These are phyloP conservation scores for Trichocomaceae sp. DNA, from an alignment of 2,329 filamentous ascomycete species.

Conservation along the genomic window DNA sequence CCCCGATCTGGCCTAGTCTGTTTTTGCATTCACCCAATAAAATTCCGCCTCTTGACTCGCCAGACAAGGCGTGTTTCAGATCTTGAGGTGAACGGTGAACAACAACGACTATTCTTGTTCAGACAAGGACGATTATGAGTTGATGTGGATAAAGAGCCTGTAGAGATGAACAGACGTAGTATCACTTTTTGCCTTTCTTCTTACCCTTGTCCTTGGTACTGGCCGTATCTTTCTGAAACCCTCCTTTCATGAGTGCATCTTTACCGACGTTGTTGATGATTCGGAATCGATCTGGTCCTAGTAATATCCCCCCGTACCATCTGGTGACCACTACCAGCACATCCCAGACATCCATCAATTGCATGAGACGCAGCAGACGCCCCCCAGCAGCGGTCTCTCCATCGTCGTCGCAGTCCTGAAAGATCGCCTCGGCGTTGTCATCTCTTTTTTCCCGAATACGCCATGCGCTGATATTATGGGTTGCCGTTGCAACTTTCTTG, in stretches of 20 bases:
- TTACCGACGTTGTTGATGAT: slow-evolving; percentile 82
- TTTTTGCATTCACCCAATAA: not conserved
- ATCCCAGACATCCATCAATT: slow-evolving; percentile 91
- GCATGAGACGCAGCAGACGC: slow-evolving; percentile 79
- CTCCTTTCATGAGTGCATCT: slow-evolving; percentile 74
- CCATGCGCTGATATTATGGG: slow-evolving; percentile 96
- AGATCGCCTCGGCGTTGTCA: slow-evolving; percentile 49
- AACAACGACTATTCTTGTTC: not conserved
- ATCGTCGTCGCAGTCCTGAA: slow-evolving; percentile 93
- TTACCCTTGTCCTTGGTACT: slow-evolving; percentile 46
- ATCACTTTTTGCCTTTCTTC: slow-evolving; percentile 46
- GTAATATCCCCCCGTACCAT: slow-evolving; percentile 88
- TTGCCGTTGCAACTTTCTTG: slow-evolving; percentile 75
- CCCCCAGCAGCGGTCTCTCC: slow-evolving; percentile 89
- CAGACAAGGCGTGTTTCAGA: not conserved
- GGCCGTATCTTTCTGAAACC: slow-evolving; percentile 54
- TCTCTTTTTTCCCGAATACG: slow-evolving; percentile 54
- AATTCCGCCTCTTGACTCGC: not conserved
- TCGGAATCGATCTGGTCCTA: slow-evolving; percentile 84
- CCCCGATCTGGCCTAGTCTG: not conserved
- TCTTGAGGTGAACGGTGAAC: not conserved
- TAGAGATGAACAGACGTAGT: slow-evolving; percentile 6
- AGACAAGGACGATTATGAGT: too few species aligned
- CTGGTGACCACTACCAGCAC: slow-evolving; percentile 86
- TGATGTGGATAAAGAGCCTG: not conserved